phyloP scores from a whole-genome alignment of 371 early-diverging fungal species.

The Coemansia sp. region DNA sequence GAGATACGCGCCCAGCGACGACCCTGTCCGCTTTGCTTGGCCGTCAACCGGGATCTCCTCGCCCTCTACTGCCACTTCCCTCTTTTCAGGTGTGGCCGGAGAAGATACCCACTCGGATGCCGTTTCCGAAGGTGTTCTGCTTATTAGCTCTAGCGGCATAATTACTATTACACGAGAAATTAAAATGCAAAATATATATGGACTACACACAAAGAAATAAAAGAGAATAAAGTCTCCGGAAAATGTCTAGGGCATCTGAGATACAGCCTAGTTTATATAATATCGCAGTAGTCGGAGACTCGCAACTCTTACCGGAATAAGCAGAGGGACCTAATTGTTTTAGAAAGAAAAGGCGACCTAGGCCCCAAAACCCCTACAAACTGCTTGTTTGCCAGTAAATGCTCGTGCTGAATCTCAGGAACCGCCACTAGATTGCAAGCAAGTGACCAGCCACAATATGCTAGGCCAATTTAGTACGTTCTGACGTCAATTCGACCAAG shows the following conservation, averaged over 20 bases:
- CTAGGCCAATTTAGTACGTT: not conserved
- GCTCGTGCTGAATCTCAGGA: not conserved
- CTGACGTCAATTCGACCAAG: not conserved
- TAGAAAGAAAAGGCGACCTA: not conserved
- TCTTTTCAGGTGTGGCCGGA: constrained; percentile 1
- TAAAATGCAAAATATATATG: not conserved
- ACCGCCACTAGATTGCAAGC: not conserved
- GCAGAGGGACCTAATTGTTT: not conserved
- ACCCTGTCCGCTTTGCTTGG: constrained; percentile 37
- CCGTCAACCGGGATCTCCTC: constrained; percentile 9
- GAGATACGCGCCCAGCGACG: constrained; percentile 46
- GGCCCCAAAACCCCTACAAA: not conserved
- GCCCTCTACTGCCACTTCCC: not conserved
- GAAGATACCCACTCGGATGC: constrained; percentile 1
- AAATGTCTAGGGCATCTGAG: not conserved
- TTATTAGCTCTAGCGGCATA: not conserved
- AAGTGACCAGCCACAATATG: not conserved
- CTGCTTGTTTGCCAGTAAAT: not conserved
- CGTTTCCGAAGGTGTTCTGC: not conserved
- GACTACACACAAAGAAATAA: not conserved
- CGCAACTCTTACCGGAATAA: not conserved
- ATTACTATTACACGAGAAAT: not conserved
- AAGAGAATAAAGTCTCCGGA: not conserved
- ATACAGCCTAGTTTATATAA: not conserved
- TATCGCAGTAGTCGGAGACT: not conserved